Evolutionary conservation across 331 rosid genomes (phyloP), one percentile per base, ranked within the genome.

Genomic region (Malus hybrid): DNA sequence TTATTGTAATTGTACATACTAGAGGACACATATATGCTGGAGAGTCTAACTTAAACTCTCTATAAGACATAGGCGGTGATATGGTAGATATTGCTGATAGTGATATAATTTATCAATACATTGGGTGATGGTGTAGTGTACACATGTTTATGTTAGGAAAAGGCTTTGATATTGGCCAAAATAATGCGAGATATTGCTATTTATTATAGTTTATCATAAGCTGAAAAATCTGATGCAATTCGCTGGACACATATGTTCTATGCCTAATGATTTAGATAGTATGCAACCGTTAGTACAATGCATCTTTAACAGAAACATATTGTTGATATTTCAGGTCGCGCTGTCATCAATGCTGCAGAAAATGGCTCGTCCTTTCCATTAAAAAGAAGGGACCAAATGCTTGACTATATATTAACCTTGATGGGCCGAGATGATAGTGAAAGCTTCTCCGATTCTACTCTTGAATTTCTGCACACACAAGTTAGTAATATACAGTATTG

Each of bases 351-450:
- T 79, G 97, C 97, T 72, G 87, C 97, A 48, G 97, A 94, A 80
- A 86, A 86, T 72, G 99, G 99, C 67, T 84, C 99, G 22, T 84
- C 97, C 9, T 94, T 94, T 88, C 97, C 99, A 20, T 78, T 94
- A 84, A 94, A 94, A 87, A 86, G 81, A 87, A 90, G 99, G 90
- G 99, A 94, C 78, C 87, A 75, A 70, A 77, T 94, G 87, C 97
- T 94, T 78, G 97, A 94, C 82, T 94, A 86, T 81, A 86, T 85
- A 82, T 86, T 94, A 78, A 94, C 99, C 62, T 76, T 94, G 80
- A 94, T 90, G 97, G 96, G 99, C 1, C 88, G 93, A 72, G 99
- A 94, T 82, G 97, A 89, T 22, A 78, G 82, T 78, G 99, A 93
- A 74, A 84, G 91, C 61, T 86, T 86, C 88, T 80, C 84, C 72